Evolutionary conservation across 1,139 yeast species (phyloP).

Genomic region (Dujonia santamariae): DNA sequence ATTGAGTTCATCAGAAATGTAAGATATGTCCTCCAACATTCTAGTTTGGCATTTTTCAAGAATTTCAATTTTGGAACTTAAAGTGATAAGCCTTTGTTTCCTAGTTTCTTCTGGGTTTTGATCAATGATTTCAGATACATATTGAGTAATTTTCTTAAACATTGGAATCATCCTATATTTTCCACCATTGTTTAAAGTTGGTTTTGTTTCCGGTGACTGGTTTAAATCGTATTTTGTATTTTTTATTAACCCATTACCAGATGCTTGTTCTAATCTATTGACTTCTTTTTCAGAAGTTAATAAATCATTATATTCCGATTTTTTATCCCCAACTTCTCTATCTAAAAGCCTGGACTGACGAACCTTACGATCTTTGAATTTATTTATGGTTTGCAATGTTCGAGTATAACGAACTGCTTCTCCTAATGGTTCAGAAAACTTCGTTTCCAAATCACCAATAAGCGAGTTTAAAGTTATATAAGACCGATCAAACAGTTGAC

Average conservation of each 20-base stretch:
- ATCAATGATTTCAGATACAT: slow-evolving; percentile 67
- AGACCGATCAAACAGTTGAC: slow-evolving; percentile 76
- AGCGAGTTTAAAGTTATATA: slow-evolving; percentile 65
- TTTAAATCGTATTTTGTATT: slow-evolving; percentile 30
- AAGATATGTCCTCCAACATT: slow-evolving; percentile 53
- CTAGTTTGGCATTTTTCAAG: slow-evolving; percentile 57
- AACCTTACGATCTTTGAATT: slow-evolving; percentile 66
- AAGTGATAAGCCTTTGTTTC: slow-evolving; percentile 50
- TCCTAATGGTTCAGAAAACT: slow-evolving; percentile 78
- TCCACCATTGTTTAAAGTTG: slow-evolving; percentile 1
- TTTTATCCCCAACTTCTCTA: slow-evolving; percentile 48
- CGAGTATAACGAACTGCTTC: slow-evolving; percentile 78
- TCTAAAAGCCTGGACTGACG: slow-evolving; percentile 63
- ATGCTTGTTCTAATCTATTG: slow-evolving; percentile 32
- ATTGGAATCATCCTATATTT: slow-evolving; percentile 25
- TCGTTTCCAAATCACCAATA: slow-evolving; percentile 66
- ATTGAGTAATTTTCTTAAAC: slow-evolving; percentile 55
- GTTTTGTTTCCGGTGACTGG: slow-evolving; percentile 2
- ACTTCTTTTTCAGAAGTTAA: slow-evolving; percentile 41
- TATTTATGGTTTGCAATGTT: slow-evolving; percentile 63
- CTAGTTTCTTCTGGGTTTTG: slow-evolving; percentile 68
- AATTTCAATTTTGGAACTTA: slow-evolving; percentile 50
- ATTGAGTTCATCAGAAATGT: slow-evolving; percentile 50
- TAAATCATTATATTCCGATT: slow-evolving; percentile 39
- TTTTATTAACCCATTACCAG: slow-evolving; percentile 23